Evolutionary conservation across 495 filamentous ascomycete genomes (phyloP), one percentile per base, ranked within the genome.

Genomic region (Podospora anserina): DNA sequence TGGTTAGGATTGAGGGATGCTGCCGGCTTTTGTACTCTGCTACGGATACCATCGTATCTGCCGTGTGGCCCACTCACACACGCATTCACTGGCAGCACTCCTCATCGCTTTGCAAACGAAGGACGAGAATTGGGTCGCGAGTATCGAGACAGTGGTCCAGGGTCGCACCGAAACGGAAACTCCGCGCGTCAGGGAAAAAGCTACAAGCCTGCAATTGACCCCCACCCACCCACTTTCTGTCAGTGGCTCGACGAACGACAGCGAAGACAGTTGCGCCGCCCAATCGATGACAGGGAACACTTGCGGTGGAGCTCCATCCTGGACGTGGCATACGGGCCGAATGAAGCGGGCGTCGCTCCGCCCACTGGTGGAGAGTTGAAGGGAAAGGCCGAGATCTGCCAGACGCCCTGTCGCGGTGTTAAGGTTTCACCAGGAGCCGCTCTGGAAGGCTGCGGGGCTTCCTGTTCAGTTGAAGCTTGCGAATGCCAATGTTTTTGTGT

Each of bases 271-370:
- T 32, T 55, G 20, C 11, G 27, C 61, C 59, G 39, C 39, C 39
- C 39, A 49, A 49, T 49, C 39, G 13, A 49, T 2, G 9, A 49
- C 39, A 49, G 15, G 39, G 39, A 49, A 49, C 39, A 49, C 39
- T 6, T 5, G 39, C 15, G 39, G 39, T 49, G 39, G 39, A 49
- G 39, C 15, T 11, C 39, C 39, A 49, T 49, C 39, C 9, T 13
- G 39, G 11, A 61, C 19, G 20, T 61, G 59, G 59, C 16, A 61
- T 61, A 61, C 59, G 59, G 59, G 23, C 59, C 59, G 59, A 61
- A 61, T 61, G 5, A 58, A 61, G 59, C 59, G 59, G 39, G 39
- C 39, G 39, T 11, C 39, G 27, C 59, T 61, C 59, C 59, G 59
- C 59, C 30, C 59, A 61, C 23, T 20, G 56, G 56, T 27, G 56